Evolutionary conservation across 176 grass and related monocot species (phyloP), one percentile per base, ranked within the genome.

Genomic region (Raddia guianensis): DNA sequence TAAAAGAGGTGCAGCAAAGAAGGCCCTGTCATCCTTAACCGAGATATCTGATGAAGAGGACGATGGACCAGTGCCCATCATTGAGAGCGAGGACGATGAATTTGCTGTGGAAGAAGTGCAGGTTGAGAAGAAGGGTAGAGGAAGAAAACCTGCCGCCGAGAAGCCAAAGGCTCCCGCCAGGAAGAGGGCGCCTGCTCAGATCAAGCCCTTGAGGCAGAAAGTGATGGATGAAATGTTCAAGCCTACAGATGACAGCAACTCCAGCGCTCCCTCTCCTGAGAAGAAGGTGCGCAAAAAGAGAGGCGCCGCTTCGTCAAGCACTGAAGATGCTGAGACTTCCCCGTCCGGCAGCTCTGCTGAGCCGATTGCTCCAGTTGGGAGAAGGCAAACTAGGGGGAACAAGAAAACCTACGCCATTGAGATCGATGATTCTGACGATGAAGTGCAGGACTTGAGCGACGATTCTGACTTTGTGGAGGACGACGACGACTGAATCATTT

Each of bases 241-340:
- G 49, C 40, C 80, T 35, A 33, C 27, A 4, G 84, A 86, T 2
- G 86, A 90, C 70, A 83, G 27, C 43, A 91, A 85, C 54, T 40
- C 57, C 51, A 90, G 78, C 35, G 77, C 62, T 54, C 73, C 80
- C n/a, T 80, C 85, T 32, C 90, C 87, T 5, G 73, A 87, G 79
- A 97, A 91, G 74, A 95, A 98, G 83, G 84, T 87, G 2, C 84
- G 90, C 35, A 94, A 89, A 84, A 94, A 86, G 48, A 91, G 87
- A 49, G 50, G 27, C 27, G 27, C 49, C 42, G 54, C 89, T 65
- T 59, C 86, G 3, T 33, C 66, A 7, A 70, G 49, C 37, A 72
- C 70, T 43, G 83, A 81, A 69, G 79, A 81, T 54, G 71, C 33
- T 20, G 75, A 77, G 5, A 13, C 78, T 32, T 84, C 72, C 16